A percentile compares a stretch with the other conserved stretches of the same genome.
phyloP scores from a whole-genome alignment of 2,329 filamentous ascomycete genomes.

The Penicillium sp. region DNA sequence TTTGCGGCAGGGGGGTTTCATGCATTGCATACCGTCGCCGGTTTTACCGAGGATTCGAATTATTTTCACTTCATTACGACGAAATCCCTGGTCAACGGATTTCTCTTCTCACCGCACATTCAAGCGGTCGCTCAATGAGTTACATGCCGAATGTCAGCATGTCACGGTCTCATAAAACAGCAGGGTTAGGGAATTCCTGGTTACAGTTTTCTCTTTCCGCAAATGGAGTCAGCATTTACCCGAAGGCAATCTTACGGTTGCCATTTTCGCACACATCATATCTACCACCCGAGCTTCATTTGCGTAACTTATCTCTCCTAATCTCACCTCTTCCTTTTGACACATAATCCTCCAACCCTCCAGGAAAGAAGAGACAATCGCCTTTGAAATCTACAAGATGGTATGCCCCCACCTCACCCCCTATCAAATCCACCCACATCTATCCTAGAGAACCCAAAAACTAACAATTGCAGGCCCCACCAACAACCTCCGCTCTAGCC shows the following conservation, averaged over 20 bases:
- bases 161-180: slow-evolving; percentile 5
- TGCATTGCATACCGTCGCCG: slow-evolving; percentile 1
- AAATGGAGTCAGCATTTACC: slow-evolving; percentile 4
- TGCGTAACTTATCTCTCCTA: background rate
- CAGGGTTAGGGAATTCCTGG: background rate
- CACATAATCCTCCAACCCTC: background rate
- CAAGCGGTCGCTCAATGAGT: background rate
- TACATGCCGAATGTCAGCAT: slow-evolving; percentile 2
- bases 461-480: slow-evolving; percentile 15
- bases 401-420: slow-evolving; percentile 8
- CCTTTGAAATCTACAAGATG: slow-evolving; percentile 19
- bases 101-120: slow-evolving; percentile 3
- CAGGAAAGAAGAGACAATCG: background rate
- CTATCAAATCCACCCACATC: background rate
- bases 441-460: background rate
- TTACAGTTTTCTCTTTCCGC: background rate
- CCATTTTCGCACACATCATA: slow-evolving; percentile 15
- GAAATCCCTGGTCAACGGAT: background rate
- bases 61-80: slow-evolving; percentile 9
- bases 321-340: background rate
- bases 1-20: slow-evolving; percentile 3
- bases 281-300: slow-evolving; percentile 18
- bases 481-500: slow-evolving; percentile 66
- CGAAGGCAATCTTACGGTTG: slow-evolving; percentile 9
- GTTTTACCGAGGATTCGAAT: slow-evolving; percentile 5